These are phyloP conservation scores for Claviceps citrina DNA, from an alignment of 2,329 filamentous ascomycete species.

Conservation along the genomic window DNA sequence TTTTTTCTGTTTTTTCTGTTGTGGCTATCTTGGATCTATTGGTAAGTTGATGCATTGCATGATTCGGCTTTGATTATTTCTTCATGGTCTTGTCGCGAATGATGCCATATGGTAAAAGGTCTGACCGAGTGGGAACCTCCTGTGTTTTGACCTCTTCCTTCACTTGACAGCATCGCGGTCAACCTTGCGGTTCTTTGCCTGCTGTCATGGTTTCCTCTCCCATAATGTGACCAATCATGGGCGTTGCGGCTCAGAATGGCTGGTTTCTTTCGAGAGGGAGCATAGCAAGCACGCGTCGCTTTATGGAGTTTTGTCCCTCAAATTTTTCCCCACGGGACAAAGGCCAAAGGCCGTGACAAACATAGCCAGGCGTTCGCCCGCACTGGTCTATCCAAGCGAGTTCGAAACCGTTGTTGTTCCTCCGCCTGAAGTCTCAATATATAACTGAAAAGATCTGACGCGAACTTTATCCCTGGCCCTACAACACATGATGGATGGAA, in stretches of 20 bases:
- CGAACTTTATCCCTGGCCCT: conserved; percentile 6
- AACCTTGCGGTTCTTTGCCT: background rate
- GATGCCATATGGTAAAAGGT: conserved; percentile 53
- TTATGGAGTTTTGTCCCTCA: conserved; percentile 37
- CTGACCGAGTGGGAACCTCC: conserved; percentile 35
- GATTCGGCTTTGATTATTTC: background rate
- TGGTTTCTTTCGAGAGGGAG: background rate
- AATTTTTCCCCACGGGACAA: conserved; percentile 23
- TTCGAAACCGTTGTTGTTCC: conserved; percentile 34
- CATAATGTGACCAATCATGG: background rate
- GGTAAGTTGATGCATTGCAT: background rate
- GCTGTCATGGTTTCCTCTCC: background rate
- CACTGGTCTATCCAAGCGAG: conserved; percentile 8
- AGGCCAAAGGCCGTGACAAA: conserved; percentile 47
- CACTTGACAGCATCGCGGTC: background rate
- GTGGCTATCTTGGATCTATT: background rate
- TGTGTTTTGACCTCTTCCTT: conserved; percentile 23
- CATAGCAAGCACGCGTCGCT: conserved; percentile 20
- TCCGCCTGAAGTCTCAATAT: conserved; percentile 32
- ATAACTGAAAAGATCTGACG: conserved; percentile 69
- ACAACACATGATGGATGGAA: background rate
- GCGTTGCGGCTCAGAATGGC: background rate
- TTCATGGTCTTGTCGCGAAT: conserved; percentile 17
- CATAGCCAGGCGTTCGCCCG: conserved; percentile 15
- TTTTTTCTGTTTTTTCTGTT: background rate